Percentiles rank a stretch among this genome's conserved stretches.
Conservation (phyloP, 345 rosid genomes). For the Luvunga scandens region DNA sequence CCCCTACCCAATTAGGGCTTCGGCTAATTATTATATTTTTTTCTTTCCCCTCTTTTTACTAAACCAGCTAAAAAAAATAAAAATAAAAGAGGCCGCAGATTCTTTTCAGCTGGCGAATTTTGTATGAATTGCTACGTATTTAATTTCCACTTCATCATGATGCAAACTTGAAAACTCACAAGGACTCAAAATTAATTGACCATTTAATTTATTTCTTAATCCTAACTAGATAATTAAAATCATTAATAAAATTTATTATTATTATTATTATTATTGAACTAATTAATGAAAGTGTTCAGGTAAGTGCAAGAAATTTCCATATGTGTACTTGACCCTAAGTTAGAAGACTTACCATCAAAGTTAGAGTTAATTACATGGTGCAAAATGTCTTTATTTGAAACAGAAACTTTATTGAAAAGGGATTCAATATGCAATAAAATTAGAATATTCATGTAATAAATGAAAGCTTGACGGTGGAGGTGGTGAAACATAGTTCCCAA, state of each 20-base stretch:
- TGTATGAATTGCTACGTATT: no score
- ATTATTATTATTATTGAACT: no score
- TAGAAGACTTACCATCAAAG: not conserved
- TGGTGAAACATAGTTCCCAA: slow-evolving; percentile 28
- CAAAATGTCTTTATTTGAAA: not conserved
- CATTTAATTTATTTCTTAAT: not conserved
- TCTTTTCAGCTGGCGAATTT: not conserved
- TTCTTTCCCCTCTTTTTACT: not conserved
- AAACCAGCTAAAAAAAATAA: not conserved
- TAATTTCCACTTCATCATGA: no score
- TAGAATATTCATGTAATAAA: not conserved
- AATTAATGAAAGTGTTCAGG: not conserved
- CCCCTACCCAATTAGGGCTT: not conserved
- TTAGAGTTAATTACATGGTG: no score
- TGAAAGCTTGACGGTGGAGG: not conserved
- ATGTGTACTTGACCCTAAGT: not conserved
- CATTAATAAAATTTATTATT: not conserved
- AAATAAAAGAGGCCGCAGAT: not conserved
- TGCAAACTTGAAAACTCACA: no score
- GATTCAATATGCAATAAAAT: not conserved
- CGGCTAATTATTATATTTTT: not conserved
- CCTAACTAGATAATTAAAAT: not conserved
- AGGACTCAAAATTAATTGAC: not conserved
- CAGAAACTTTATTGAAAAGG: not conserved
- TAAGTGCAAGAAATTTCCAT: not conserved